These are phyloP conservation scores for Euphorbia celastroides DNA, from an alignment of 441 rosid species.

Conservation along the genomic window DNA sequence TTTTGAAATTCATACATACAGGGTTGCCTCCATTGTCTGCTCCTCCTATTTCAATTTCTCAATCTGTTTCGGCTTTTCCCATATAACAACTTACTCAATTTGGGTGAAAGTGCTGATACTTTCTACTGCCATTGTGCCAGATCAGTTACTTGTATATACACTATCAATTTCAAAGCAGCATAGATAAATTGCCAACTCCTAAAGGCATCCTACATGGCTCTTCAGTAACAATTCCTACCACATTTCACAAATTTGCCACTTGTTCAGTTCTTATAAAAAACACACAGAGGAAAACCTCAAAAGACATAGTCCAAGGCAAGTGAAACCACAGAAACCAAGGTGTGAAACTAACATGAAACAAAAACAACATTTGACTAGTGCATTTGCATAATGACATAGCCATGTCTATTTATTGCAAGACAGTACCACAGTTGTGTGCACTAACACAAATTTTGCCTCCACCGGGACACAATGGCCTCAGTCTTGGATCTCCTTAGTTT, in stretches of 20 bases:
- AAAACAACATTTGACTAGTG: neutral
- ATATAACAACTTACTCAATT: constrained; percentile 16
- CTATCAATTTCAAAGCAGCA: neutral
- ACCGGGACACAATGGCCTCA: constrained; percentile 23
- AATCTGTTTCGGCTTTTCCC: constrained; percentile 22
- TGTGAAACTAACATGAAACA: neutral
- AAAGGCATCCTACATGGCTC: neutral
- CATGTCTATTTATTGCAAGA: constrained; percentile 24
- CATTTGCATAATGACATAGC: constrained; percentile 5
- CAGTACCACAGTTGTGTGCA: neutral
- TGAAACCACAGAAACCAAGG: neutral
- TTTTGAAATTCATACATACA: too few species aligned
- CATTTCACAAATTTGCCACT: neutral
- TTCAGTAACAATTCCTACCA: neutral
- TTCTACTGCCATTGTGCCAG: neutral
- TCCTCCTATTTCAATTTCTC: constrained; percentile 26
- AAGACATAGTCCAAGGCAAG: constrained; percentile 3
- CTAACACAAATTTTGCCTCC: neutral
- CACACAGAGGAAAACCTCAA: neutral
- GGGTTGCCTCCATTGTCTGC: too few species aligned
- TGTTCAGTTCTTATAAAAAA: neutral
- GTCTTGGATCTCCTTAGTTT: constrained; percentile 53
- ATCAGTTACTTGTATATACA: neutral
- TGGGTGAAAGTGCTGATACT: too few species aligned
- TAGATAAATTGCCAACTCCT: neutral